Percentiles rank a stretch among this genome's conserved stretches.
Evolutionary conservation across 1,284 basidiomycete genomes (phyloP).

Genomic region (Termitomyces sp.): DNA sequence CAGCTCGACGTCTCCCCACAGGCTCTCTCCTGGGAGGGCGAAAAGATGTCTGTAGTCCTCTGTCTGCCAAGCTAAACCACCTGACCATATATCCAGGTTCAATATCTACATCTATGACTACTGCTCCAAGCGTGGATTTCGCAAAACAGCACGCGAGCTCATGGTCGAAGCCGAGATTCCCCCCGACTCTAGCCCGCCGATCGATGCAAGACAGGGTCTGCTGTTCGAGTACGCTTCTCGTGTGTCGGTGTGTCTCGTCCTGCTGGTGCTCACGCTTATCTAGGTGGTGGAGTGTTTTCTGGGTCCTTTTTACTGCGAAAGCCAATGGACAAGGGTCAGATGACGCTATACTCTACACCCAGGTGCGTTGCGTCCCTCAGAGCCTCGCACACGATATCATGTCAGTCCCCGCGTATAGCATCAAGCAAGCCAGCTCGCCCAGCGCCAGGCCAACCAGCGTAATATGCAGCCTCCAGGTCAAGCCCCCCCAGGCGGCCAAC

Average conservation of each 20-base stretch:
- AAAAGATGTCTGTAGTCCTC: slow-evolving; percentile 37
- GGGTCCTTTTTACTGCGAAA: slow-evolving; percentile 77
- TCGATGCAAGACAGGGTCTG: slow-evolving; percentile 75
- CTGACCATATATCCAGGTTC: slow-evolving; percentile 46
- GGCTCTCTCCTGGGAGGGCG: slow-evolving; percentile 42
- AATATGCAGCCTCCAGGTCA: slow-evolving; percentile 16
- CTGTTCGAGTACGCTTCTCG: slow-evolving; percentile 65
- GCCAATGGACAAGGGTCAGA: slow-evolving; percentile 56
- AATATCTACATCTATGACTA: slow-evolving; percentile 85
- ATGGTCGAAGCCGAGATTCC: slow-evolving; percentile 58
- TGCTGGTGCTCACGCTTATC: slow-evolving; percentile 12
- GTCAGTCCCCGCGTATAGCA: slow-evolving; percentile 24
- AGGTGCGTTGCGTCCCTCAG: slow-evolving; percentile 41
- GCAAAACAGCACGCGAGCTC: slow-evolving; percentile 62
- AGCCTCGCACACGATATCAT: slow-evolving; percentile 15
- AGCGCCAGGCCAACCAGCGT: slow-evolving; percentile 25
- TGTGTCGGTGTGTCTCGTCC: slow-evolving; percentile 4
- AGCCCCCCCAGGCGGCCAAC: slow-evolving; percentile 22
- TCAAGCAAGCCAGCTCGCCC: slow-evolving; percentile 31
- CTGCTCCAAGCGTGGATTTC: slow-evolving; percentile 70
- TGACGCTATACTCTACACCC: slow-evolving; percentile 65
- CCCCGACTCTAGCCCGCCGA: slow-evolving; percentile 58
- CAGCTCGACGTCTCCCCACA: slow-evolving; percentile 20
- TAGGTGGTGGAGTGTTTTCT: slow-evolving; percentile 86
- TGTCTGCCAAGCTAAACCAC: not conserved